Conservation (phyloP, 2,329 filamentous ascomycete genomes). For the Dendrostoma leiphaemia region DNA sequence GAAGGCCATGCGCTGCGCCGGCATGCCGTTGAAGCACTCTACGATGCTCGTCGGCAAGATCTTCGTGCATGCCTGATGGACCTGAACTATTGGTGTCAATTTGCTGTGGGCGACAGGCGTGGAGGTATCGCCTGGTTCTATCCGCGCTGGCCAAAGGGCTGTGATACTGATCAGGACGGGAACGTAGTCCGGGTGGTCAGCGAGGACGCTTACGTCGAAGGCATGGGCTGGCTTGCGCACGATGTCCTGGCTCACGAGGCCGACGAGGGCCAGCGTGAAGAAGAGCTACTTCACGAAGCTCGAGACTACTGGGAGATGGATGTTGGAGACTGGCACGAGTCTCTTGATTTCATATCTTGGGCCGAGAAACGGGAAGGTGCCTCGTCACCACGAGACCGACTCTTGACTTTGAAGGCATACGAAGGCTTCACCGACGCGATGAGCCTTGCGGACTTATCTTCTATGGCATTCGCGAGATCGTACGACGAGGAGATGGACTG, state of each 20-base stretch:
- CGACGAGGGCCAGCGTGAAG: conserved; percentile 46
- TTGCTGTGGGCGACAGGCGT: conserved; percentile 85
- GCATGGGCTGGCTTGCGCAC: conserved; percentile 74
- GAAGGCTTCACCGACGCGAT: conserved; percentile 56
- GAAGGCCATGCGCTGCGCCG: conserved; percentile 81
- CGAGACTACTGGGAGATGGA: conserved; percentile 69
- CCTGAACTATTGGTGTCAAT: conserved; percentile 95
- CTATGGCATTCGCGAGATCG: conserved; percentile 41
- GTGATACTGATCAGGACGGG: conserved; percentile 65
- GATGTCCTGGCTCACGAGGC: conserved; percentile 46
- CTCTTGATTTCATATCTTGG: conserved; percentile 38
- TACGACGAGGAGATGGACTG: conserved; percentile 57
- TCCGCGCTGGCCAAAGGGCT: conserved; percentile 70
- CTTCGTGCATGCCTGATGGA: conserved; percentile 80
- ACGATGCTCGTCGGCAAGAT: conserved; percentile 66
- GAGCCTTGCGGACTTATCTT: conserved; percentile 64
- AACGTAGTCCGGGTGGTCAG: conserved; percentile 76
- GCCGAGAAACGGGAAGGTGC: conserved; percentile 26
- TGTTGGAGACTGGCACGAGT: conserved; percentile 54
- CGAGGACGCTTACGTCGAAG: conserved; percentile 69
- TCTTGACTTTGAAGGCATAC: conserved; percentile 46
- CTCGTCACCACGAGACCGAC: conserved; percentile 24
- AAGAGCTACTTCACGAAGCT: conserved; percentile 62
- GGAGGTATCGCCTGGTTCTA: conserved; percentile 90
- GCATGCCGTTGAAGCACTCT: conserved; percentile 66